phyloP scores from a whole-genome alignment of 2,329 filamentous ascomycete genomes.

The Neofusicoccum ribis region DNA sequence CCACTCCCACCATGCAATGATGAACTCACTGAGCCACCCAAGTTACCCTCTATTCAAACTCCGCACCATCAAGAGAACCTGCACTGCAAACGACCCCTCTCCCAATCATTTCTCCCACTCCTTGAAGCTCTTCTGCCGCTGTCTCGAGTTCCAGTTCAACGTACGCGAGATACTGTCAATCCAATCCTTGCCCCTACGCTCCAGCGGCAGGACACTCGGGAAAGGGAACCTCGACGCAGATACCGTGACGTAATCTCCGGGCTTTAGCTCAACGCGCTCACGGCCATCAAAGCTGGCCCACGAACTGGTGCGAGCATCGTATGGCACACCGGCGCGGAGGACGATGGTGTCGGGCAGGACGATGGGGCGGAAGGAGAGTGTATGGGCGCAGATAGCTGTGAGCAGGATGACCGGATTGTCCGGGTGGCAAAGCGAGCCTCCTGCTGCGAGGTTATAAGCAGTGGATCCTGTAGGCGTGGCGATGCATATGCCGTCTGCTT shows the following conservation, averaged over 20 bases:
- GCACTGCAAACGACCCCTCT: too few relatives aligned
- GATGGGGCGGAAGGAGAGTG: slow-evolving; percentile 92
- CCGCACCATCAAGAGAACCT: too few relatives aligned
- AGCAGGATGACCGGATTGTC: slow-evolving; percentile 96
- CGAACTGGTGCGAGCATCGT: slow-evolving; percentile 81
- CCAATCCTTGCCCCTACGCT: slow-evolving; percentile 73
- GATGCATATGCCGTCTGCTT: slow-evolving; percentile 90
- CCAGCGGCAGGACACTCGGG: slow-evolving; percentile 70
- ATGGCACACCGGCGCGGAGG: slow-evolving; percentile 88
- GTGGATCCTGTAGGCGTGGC: slow-evolving; percentile 94
- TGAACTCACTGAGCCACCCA: too few relatives aligned
- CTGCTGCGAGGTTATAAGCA: slow-evolving; percentile 92
- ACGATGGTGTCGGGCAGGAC: slow-evolving; percentile 96
- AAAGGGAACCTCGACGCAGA: slow-evolving; percentile 80
- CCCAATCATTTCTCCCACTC: slow-evolving; percentile 28
- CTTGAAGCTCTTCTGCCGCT: slow-evolving; percentile 69
- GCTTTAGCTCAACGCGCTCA: slow-evolving; percentile 72
- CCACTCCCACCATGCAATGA: too few relatives aligned
- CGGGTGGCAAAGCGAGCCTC: slow-evolving; percentile 91
- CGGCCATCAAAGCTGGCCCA: slow-evolving; percentile 99
- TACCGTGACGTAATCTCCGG: slow-evolving; percentile 83
- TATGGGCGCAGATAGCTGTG: slow-evolving; percentile 92
- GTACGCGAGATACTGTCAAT: slow-evolving; percentile 78
- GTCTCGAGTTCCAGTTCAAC: slow-evolving; percentile 77
- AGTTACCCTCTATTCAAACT: too few relatives aligned